These are phyloP conservation scores for Termitomyces eurrhizus DNA, from an alignment of 768 basidiomycete species.

Conservation along the genomic window DNA sequence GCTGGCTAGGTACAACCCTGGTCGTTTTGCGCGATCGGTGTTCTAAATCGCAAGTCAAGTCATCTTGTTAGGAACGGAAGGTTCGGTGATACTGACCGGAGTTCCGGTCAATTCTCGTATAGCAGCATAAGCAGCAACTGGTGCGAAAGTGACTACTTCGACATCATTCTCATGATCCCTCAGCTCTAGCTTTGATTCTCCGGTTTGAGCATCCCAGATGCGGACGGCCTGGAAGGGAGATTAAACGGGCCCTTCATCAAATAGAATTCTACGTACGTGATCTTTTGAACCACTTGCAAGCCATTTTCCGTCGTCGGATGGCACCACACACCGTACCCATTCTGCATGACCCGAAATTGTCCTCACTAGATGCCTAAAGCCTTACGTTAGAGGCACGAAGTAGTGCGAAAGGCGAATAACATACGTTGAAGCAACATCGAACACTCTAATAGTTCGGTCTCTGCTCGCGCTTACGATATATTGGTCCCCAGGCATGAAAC, in stretches of 20 bases:
- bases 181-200: slow-evolving; percentile 77
- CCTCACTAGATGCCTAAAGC: slow-evolving; percentile 62
- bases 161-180: slow-evolving; percentile 87
- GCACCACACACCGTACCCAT: slow-evolving; percentile 74
- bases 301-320: slow-evolving; percentile 68
- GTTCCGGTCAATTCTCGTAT: slow-evolving; percentile 76
- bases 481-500: slow-evolving; percentile 83
- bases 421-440: slow-evolving; percentile 84
- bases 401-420: slow-evolving; percentile 22
- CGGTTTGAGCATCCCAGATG: slow-evolving; percentile 68
- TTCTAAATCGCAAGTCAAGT: slow-evolving; percentile 29
- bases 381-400: slow-evolving; percentile 1
- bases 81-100: slow-evolving; percentile 40
- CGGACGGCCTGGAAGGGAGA: slow-evolving; percentile 58
- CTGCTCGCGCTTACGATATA: slow-evolving; percentile 83
- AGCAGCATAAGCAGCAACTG: slow-evolving; percentile 65
- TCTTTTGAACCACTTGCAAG: slow-evolving; percentile 84
- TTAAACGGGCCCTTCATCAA: not conserved
- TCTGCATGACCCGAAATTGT: slow-evolving; percentile 77
- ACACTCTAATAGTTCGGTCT: slow-evolving; percentile 82
- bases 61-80: slow-evolving; percentile 6
- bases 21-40: slow-evolving; percentile 47
- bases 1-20: slow-evolving; percentile 65
- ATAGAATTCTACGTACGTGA: slow-evolving; percentile 51
- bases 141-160: slow-evolving; percentile 80